A percentile compares a stretch with the other conserved stretches of the same genome.
Conservation (phyloP, 768 basidiomycete species). For the Xerocomellus dryophilus region DNA sequence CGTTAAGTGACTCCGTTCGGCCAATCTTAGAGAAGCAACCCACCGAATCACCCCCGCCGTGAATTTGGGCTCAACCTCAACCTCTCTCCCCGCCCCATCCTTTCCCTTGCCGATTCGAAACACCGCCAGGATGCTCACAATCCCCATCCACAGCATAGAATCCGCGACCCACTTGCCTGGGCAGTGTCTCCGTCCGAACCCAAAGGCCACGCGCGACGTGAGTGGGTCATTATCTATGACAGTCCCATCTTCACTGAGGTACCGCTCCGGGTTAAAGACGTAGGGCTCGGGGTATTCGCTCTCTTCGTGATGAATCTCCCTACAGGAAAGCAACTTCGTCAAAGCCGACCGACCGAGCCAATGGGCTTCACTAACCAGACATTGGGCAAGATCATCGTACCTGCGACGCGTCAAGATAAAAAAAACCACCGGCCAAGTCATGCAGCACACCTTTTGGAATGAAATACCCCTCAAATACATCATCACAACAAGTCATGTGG, state of each 20-base stretch:
- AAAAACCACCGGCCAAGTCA: not conserved
- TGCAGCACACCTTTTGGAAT: constrained; percentile 35
- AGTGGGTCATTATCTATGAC: constrained; percentile 25
- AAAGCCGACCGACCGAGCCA: not conserved
- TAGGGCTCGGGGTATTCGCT: constrained; percentile 27
- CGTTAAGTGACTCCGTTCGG: constrained; percentile 11
- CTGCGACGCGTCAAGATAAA: constrained; percentile 11
- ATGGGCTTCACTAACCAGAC: constrained; percentile 23
- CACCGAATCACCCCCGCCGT: constrained; percentile 33
- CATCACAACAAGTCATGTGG: constrained; percentile 35
- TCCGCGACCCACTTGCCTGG: constrained; percentile 34
- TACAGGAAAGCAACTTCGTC: not conserved
- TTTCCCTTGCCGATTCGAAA: constrained; percentile 23
- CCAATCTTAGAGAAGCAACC: constrained; percentile 12
- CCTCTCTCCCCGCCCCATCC: constrained; percentile 22
- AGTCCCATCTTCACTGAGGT: constrained; percentile 24
- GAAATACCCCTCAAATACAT: constrained; percentile 42
- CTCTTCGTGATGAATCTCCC: constrained; percentile 33
- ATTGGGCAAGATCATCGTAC: constrained; percentile 28
- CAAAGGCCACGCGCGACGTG: constrained; percentile 27
- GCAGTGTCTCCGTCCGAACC: constrained; percentile 32
- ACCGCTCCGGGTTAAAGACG: constrained; percentile 27
- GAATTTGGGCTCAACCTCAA: constrained; percentile 30
- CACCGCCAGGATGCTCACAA: constrained; percentile 28
- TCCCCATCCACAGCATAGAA: constrained; percentile 29